Evolutionary conservation across 768 basidiomycete genomes (phyloP).

Genomic region (Tylopilus sp.): DNA sequence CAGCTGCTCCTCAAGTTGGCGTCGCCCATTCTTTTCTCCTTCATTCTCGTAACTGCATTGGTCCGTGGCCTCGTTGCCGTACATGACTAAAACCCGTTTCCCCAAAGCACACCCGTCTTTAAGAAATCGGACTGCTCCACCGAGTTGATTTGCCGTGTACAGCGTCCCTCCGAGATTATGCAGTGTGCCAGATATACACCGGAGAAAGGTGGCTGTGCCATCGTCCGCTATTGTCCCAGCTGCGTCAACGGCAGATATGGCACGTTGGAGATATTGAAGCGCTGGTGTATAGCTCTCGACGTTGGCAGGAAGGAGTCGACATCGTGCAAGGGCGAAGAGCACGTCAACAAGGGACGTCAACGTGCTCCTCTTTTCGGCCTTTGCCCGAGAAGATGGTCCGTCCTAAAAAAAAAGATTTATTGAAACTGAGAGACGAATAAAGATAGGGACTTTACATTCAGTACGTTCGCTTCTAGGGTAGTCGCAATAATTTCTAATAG

Average conservation of each 20-base stretch:
- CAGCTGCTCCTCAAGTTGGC: conserved; percentile 59
- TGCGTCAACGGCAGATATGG: conserved; percentile 28
- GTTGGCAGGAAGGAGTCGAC: conserved; percentile 37
- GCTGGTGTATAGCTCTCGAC: conserved; percentile 45
- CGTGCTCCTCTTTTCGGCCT: conserved; percentile 30
- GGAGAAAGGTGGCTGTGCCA: conserved; percentile 49
- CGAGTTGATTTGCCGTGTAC: conserved; percentile 61
- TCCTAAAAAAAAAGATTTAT: conserved; percentile 9
- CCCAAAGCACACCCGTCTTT: conserved; percentile 58
- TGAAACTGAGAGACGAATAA: too few relatives aligned
- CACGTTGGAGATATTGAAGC: conserved; percentile 46
- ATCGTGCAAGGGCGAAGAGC: conserved; percentile 51
- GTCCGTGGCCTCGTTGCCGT: not conserved
- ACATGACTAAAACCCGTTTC: conserved; percentile 39
- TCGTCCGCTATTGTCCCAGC: conserved; percentile 6
- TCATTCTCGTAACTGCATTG: conserved; percentile 24
- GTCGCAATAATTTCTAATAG: conserved; percentile 38
- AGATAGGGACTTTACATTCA: conserved; percentile 25
- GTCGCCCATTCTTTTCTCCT: conserved; percentile 44
- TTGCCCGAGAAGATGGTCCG: not conserved
- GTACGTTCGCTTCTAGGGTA: conserved; percentile 30
- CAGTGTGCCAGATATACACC: conserved; percentile 70
- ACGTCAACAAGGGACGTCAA: conserved; percentile 51
- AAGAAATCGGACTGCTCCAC: conserved; percentile 65
- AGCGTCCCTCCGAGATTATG: conserved; percentile 68